phyloP scores from a whole-genome alignment of 768 basidiomycete genomes.

The Favolaschia claudopus region DNA sequence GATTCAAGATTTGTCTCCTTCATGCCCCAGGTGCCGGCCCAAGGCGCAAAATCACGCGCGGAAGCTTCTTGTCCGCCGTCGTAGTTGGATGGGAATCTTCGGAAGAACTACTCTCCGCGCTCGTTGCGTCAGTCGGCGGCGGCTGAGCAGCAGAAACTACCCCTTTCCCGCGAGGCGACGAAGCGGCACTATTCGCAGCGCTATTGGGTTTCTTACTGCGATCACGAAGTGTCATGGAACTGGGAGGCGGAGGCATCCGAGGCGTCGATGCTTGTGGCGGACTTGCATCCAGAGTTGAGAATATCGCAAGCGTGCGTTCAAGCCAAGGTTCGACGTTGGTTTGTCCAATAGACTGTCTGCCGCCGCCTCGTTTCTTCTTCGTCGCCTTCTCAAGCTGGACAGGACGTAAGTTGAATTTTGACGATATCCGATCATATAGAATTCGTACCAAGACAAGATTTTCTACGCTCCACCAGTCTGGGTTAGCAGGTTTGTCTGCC shows the following conservation, averaged over 20 bases:
- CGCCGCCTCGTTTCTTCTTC: slow-evolving; percentile 62
- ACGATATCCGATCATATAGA: neutral
- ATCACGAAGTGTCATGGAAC: slow-evolving; percentile 59
- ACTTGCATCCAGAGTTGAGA: slow-evolving; percentile 51
- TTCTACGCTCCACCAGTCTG: slow-evolving; percentile 69
- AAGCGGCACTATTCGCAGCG: slow-evolving; percentile 19
- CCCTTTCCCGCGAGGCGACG: slow-evolving; percentile 27
- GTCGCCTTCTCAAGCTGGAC: slow-evolving; percentile 68
- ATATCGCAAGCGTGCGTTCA: slow-evolving; percentile 58
- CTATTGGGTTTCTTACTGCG: slow-evolving; percentile 48
- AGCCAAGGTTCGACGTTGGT: slow-evolving; percentile 61
- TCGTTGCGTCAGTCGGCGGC: neutral
- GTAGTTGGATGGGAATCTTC: slow-evolving; percentile 1
- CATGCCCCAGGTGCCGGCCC: slow-evolving; percentile 33
- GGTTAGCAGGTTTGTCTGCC: slow-evolving; percentile 42
- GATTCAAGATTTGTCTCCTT: neutral
- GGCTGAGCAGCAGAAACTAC: no score
- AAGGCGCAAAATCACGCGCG: slow-evolving; percentile 41
- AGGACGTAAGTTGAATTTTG: neutral
- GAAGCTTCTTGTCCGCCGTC: slow-evolving; percentile 33
- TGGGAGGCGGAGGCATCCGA: slow-evolving; percentile 39
- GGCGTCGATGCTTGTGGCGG: slow-evolving; percentile 28
- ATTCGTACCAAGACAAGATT: slow-evolving; percentile 65
- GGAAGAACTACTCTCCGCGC: slow-evolving; percentile 11
- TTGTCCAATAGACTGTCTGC: slow-evolving; percentile 49